Evolutionary conservation across 2,329 filamentous ascomycete species (phyloP).

Genomic region (Stemphylium lycopersici): DNA sequence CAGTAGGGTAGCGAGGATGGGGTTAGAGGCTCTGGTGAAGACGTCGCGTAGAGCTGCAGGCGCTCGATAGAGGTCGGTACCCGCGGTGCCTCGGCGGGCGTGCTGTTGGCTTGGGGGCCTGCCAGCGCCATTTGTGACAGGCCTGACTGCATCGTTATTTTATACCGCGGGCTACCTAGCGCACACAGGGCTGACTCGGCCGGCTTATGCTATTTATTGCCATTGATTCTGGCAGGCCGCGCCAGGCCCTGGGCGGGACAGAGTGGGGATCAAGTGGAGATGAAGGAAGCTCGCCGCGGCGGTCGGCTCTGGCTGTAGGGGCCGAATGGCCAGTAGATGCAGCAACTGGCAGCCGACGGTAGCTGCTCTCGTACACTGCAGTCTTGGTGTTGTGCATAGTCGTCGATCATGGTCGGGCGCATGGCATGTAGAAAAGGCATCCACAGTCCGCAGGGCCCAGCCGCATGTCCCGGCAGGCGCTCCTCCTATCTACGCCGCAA

Average conservation of each 20-base stretch:
- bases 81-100: slow-evolving; percentile 8
- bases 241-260: background rate
- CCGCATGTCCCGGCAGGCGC: slow-evolving; percentile 20
- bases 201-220: no score
- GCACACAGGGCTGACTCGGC: no score
- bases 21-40: slow-evolving; percentile 14
- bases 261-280: background rate
- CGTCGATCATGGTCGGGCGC: background rate
- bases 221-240: background rate
- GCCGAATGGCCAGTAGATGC: slow-evolving; percentile 1
- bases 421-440: no score
- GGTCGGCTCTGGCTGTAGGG: background rate
- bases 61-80: slow-evolving; percentile 2
- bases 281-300: no score
- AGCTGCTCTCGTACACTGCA: slow-evolving; percentile 4
- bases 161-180: no score
- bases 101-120: no score
- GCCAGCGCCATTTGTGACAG: slow-evolving; percentile 6
- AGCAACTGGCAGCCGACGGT: slow-evolving; percentile 4
- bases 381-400: slow-evolving; percentile 1
- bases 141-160: slow-evolving; percentile 1
- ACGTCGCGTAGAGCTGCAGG: slow-evolving; percentile 10
- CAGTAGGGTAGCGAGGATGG: slow-evolving; percentile 12
- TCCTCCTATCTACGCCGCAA: slow-evolving; percentile 10
- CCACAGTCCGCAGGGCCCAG: background rate